Evolutionary conservation across 1,139 yeast genomes (phyloP), one percentile per base, ranked within the genome.

Genomic region (Protomyces gravidus): DNA sequence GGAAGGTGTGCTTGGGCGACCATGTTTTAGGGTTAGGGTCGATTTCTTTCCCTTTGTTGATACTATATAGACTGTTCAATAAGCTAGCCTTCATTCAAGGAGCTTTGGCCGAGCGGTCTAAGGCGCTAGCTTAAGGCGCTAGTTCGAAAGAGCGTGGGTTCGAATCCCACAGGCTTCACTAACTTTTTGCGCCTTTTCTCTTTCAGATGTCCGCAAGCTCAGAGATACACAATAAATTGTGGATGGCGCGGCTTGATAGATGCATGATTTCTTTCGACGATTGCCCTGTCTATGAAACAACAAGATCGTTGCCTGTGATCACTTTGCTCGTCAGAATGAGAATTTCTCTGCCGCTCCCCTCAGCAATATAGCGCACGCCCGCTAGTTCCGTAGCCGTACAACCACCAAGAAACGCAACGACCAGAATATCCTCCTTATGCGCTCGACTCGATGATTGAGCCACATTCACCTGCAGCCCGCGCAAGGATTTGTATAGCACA

Each of bases 371-470:
- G 66, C 84, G 75, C 60, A 87, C 75, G 19, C 89, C 83, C 11
- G 88, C 78, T 11, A 87, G 74, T 69, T 88, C 96, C 13, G 89
- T 80, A 68, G 85, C 79, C 0, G 95, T 86, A n/a, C 87, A 74
- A 0, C 96, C 96, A 6, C 96, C 96, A 45, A 88, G 70, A 30
- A 86, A 73, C 36, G 85, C 77, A 55, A 80, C 80, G 68, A 76
- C 75, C 32, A 70, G 73, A 21, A 71, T 70, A 17, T 70, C 72
- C 63, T 65, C 69, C 64, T 65, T 67, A 62, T 56, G 64, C 33
- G 49, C 51, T 9, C 49, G 27, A 9, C 62, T 11, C 1, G 48
- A 30, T 13, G 33, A 27, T 19, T 25, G 64, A 9, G 64, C 68
- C 58, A 71, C 73, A 56, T 75, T 76, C 6, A 74, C 67, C 0